Conservation (phyloP, 805 yeast species). For the Suhomyces canberraensis region DNA sequence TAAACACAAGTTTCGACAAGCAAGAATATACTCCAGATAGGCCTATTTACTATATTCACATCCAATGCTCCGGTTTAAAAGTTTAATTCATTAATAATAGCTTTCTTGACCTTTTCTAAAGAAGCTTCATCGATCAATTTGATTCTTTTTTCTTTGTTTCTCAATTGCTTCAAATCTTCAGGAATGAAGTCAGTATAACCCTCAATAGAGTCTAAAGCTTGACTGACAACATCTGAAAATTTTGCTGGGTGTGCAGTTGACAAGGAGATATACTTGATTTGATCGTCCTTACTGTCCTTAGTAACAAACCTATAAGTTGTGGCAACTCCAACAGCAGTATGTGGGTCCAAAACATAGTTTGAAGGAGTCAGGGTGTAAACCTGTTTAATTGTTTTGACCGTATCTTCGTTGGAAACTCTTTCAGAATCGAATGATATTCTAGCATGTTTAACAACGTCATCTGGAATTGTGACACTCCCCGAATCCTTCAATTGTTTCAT, state of each 20-base stretch:
- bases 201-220: slow-evolving; percentile 60
- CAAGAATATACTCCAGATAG: no score
- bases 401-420: slow-evolving; percentile 74
- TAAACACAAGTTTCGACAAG: no score
- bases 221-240: slow-evolving; percentile 92
- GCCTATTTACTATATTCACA: no score
- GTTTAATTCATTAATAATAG: slow-evolving; percentile 66
- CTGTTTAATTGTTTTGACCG: slow-evolving; percentile 72
- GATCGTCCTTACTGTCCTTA: slow-evolving; percentile 37
- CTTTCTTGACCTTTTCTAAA: slow-evolving; percentile 67
- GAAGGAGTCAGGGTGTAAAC: slow-evolving; percentile 59
- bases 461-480: slow-evolving; percentile 74
- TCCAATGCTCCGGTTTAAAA: no score
- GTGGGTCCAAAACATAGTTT: slow-evolving; percentile 90
- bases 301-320: slow-evolving; percentile 65
- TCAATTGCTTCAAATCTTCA: slow-evolving; percentile 72
- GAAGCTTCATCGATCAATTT: slow-evolving; percentile 69
- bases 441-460: slow-evolving; percentile 63
- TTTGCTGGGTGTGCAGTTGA: slow-evolving; percentile 99
- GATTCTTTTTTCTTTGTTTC: slow-evolving; percentile 70
- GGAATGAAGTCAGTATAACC: slow-evolving; percentile 90
- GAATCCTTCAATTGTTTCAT: slow-evolving; percentile 71
- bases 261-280: slow-evolving; percentile 62
- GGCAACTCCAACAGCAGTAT: slow-evolving; percentile 90
- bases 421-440: slow-evolving; percentile 69